Percentiles rank a stretch among this genome's conserved stretches.
These are phyloP conservation scores for Colletotrichum falcatum DNA, from an alignment of 2,329 filamentous ascomycete species.

Conservation along the genomic window DNA sequence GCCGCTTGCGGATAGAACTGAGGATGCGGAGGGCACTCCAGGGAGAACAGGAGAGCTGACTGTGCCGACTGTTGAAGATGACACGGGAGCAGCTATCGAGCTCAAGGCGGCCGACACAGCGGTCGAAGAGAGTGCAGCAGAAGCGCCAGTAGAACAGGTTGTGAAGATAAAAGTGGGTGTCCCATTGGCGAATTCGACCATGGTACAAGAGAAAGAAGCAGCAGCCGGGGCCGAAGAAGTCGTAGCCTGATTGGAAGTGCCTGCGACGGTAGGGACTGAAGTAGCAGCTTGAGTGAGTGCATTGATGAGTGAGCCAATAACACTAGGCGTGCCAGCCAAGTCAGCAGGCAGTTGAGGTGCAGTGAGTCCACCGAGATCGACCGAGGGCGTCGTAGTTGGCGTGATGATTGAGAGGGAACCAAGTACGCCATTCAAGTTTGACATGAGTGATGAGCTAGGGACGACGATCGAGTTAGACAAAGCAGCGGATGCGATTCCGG, in stretches of 20 bases:
- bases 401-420: not conserved
- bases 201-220: not conserved
- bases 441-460: not conserved
- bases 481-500: not conserved
- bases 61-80: not conserved
- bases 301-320: not conserved
- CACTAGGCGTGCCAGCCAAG: not conserved
- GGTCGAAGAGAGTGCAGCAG: not conserved
- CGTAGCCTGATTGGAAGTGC: not conserved
- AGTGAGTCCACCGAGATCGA: not conserved
- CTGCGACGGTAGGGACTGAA: not conserved
- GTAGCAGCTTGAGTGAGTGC: not conserved
- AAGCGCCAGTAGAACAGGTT: not conserved
- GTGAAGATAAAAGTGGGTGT: constrained; percentile 19
- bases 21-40: not conserved
- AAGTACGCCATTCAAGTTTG: not conserved
- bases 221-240: not conserved
- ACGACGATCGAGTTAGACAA: not conserved
- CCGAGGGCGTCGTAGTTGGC: not conserved
- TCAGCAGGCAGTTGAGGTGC: constrained; percentile 27
- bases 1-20: not conserved
- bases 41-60: not conserved
- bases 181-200: constrained; percentile 15
- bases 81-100: not conserved
- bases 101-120: not conserved